A percentile compares a stretch with the other conserved stretches of the same genome.
Evolutionary conservation across 345 rosid genomes (phyloP).

Genomic region (Ricinus communis): DNA sequence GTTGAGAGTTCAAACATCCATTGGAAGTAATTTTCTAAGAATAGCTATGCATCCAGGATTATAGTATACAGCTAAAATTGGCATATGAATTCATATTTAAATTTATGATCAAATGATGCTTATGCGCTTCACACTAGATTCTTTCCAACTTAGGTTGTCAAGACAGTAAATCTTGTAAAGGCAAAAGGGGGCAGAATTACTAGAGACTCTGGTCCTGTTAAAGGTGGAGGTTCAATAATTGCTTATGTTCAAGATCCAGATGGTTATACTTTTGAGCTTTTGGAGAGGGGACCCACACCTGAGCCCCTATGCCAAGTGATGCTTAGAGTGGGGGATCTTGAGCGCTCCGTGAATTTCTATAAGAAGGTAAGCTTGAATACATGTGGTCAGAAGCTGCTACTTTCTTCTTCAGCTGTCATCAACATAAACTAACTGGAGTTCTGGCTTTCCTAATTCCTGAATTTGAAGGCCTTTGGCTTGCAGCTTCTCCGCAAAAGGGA

Average conservation of each 20-base stretch:
- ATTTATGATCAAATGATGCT: neutral
- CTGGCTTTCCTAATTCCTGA: slow-evolving; percentile 14
- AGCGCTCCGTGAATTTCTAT: slow-evolving; percentile 19
- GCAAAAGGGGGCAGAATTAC: slow-evolving; percentile 25
- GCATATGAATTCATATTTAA: neutral
- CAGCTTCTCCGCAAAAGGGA: slow-evolving; percentile 24
- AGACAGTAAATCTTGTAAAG: slow-evolving; percentile 19
- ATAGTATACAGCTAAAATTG: too few species aligned
- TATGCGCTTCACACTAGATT: neutral
- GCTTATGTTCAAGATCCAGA: slow-evolving; percentile 26
- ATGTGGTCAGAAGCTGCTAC: neutral
- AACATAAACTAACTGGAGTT: neutral
- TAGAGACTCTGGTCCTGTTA: slow-evolving; percentile 12
- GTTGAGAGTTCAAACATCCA: neutral
- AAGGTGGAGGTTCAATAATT: slow-evolving; percentile 13
- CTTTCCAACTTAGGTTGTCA: slow-evolving; percentile 12
- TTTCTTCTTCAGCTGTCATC: slow-evolving; percentile 1
- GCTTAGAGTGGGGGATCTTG: slow-evolving; percentile 31
- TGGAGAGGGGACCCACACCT: slow-evolving; percentile 21
- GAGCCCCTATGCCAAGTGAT: slow-evolving; percentile 30
- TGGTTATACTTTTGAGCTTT: slow-evolving; percentile 23
- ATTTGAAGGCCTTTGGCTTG: slow-evolving; percentile 32
- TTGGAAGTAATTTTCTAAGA: neutral
- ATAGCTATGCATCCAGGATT: neutral
- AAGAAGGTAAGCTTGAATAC: slow-evolving; percentile 19